These are phyloP conservation scores for Lactarius trivialis DNA, from an alignment of 768 basidiomycete species.

Conservation along the genomic window DNA sequence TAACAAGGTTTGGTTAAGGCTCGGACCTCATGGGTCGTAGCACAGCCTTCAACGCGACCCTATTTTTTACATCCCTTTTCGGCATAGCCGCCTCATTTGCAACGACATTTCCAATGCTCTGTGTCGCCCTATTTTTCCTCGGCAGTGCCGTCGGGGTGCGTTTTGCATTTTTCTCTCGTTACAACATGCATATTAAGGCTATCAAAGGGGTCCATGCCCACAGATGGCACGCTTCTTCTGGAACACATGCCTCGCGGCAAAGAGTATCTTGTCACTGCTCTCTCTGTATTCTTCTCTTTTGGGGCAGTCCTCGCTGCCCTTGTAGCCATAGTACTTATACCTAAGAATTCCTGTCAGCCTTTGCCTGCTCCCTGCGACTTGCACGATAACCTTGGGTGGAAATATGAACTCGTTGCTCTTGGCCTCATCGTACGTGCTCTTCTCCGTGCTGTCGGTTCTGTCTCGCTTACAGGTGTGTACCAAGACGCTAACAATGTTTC, in stretches of 20 bases:
- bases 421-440: slow-evolving; percentile 67
- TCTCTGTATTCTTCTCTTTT: slow-evolving; percentile 93
- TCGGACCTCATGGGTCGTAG: slow-evolving; percentile 88
- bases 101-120: slow-evolving; percentile 60
- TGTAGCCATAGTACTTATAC: slow-evolving; percentile 74
- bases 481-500: slow-evolving; percentile 83
- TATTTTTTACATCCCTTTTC: slow-evolving; percentile 86
- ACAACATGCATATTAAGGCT: not conserved
- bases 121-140: slow-evolving; percentile 74
- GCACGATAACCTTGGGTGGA: slow-evolving; percentile 82
- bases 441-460: not conserved
- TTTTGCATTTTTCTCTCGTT: slow-evolving; percentile 8
- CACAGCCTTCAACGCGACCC: slow-evolving; percentile 86
- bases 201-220: slow-evolving; percentile 86
- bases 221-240: slow-evolving; percentile 85
- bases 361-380: slow-evolving; percentile 53
- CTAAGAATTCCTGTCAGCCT: slow-evolving; percentile 59
- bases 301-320: slow-evolving; percentile 84
- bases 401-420: slow-evolving; percentile 69
- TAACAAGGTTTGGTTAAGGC: slow-evolving; percentile 32
- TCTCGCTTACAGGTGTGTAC: not conserved
- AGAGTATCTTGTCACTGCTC: slow-evolving; percentile 83
- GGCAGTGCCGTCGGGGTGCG: slow-evolving; percentile 89
- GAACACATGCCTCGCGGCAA: slow-evolving; percentile 93
- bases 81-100: slow-evolving; percentile 75